These are phyloP conservation scores for Paradendryphiella salina DNA, from an alignment of 2,329 filamentous ascomycete genomes.

Conservation along the genomic window DNA sequence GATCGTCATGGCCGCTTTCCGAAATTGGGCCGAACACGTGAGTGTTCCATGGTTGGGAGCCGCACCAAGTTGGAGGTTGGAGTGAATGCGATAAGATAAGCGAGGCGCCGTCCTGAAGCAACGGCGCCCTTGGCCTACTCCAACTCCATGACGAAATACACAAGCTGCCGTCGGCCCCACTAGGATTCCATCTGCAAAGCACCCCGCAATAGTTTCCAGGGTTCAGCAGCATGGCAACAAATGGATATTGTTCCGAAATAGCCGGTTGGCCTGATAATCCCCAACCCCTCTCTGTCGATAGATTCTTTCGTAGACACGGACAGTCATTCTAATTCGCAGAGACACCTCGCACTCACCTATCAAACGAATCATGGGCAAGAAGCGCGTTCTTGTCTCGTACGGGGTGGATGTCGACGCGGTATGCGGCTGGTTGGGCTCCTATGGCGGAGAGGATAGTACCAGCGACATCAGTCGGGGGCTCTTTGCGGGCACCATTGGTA, in stretches of 20 bases:
- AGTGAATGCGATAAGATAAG: conserved; percentile 5
- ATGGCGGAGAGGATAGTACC: conserved; percentile 71
- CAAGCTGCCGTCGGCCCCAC: conserved; percentile 12
- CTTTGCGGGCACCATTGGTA: conserved; percentile 71
- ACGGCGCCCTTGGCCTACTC: background rate
- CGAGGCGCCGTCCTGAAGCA: background rate
- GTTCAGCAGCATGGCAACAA: conserved; percentile 8
- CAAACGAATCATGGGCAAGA: conserved; percentile 49
- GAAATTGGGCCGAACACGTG: background rate
- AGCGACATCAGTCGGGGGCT: conserved; percentile 72
- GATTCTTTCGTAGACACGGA: background rate
- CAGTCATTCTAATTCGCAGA: background rate
- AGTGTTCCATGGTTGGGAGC: background rate
- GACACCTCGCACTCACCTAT: background rate
- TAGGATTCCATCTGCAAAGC: conserved; percentile 7
- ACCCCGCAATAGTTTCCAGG: conserved; percentile 17
- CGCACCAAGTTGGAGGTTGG: conserved; percentile 7
- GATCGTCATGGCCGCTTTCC: background rate
- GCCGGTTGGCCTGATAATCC: background rate
- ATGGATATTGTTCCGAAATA: background rate
- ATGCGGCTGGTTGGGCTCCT: conserved; percentile 73
- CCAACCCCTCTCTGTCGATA: background rate
- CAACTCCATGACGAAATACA: background rate
- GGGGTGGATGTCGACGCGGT: conserved; percentile 72
- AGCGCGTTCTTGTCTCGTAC: conserved; percentile 61